A percentile compares a stretch with the other conserved stretches of the same genome.
phyloP scores from a whole-genome alignment of 441 rosid genomes.

The Populus hybrid region DNA sequence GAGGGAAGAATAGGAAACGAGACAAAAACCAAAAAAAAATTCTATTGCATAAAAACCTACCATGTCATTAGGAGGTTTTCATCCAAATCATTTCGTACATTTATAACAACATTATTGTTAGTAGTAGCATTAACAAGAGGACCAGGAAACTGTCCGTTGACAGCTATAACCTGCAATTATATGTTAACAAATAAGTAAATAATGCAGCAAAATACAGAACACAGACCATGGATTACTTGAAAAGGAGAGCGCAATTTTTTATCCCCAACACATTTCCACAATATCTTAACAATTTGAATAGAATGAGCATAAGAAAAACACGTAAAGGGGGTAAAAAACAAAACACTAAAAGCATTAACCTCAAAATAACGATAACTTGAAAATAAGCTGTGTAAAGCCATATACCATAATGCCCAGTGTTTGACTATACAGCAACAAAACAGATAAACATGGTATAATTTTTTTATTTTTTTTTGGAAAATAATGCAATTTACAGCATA shows the following conservation, averaged over 20 bases:
- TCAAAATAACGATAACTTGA: background rate
- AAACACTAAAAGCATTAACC: background rate
- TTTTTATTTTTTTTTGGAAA: too few species aligned
- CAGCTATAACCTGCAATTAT: conserved; percentile 71
- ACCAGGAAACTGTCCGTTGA: conserved; percentile 78
- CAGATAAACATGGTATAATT: too few species aligned
- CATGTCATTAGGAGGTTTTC: conserved; percentile 81
- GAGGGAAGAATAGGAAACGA: background rate
- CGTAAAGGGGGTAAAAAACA: background rate
- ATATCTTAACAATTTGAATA: background rate
- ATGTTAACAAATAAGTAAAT: conserved; percentile 8
- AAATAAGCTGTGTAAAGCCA: background rate
- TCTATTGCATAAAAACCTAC: conserved; percentile 30
- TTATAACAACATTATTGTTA: conserved; percentile 64
- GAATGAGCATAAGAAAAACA: background rate
- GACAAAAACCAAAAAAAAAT: background rate
- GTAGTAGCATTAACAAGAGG: conserved; percentile 73
- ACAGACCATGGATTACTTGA: background rate
- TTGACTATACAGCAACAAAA: background rate
- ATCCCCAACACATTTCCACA: background rate
- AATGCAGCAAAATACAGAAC: background rate
- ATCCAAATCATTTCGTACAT: conserved; percentile 63
- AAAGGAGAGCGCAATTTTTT: background rate
- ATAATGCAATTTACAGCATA: too few species aligned
- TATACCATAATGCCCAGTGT: background rate